phyloP scores from a whole-genome alignment of 768 basidiomycete genomes.

The Amanita phalloides region DNA sequence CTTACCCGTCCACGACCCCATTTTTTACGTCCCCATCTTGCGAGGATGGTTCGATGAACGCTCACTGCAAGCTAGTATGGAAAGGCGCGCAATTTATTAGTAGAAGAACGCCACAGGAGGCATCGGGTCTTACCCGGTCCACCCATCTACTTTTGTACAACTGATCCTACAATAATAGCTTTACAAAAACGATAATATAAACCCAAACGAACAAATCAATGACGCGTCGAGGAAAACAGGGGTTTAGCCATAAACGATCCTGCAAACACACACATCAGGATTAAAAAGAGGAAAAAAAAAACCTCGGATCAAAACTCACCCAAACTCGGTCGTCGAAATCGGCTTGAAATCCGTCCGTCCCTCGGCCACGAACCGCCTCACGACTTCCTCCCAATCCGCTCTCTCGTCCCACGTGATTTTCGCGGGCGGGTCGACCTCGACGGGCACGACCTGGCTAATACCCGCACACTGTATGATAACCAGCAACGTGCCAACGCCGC shows the following conservation, averaged over 20 bases:
- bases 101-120: too few relatives aligned
- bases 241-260: neutral
- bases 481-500: slow-evolving; percentile 68
- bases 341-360: slow-evolving; percentile 74
- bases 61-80: too few relatives aligned
- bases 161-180: too few relatives aligned
- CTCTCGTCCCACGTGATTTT: slow-evolving; percentile 70
- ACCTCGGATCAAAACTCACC: too few relatives aligned
- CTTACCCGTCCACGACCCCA: neutral
- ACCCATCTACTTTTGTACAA: too few relatives aligned
- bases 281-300: neutral
- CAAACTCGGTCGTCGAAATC: slow-evolving; percentile 66
- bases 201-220: too few relatives aligned
- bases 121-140: too few relatives aligned
- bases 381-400: slow-evolving; percentile 62
- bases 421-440: slow-evolving; percentile 71
- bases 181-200: too few relatives aligned
- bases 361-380: slow-evolving; percentile 59
- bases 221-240: neutral
- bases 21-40: too few relatives aligned
- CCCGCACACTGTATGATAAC: slow-evolving; percentile 69
- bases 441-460: slow-evolving; percentile 77
- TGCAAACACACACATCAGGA: neutral
- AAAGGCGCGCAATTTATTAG: too few relatives aligned
- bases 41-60: too few relatives aligned